phyloP scores from a whole-genome alignment of 805 yeast genomes.

The Suhomyces canberraensis region DNA sequence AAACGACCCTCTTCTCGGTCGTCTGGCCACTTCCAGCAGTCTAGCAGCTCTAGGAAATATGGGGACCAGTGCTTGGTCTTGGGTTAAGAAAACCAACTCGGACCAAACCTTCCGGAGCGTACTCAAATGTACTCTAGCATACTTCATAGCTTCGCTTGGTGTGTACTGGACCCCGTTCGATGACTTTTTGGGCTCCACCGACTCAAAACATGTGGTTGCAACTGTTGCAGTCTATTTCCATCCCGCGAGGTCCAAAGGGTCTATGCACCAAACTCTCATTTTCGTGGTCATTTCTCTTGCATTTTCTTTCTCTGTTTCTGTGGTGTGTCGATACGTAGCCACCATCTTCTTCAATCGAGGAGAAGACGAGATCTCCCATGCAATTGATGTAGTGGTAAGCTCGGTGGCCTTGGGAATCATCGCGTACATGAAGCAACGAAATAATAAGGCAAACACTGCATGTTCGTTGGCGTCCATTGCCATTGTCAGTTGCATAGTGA shows the following conservation, averaged over 20 bases:
- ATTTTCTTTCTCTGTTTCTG: constrained; percentile 52
- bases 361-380: constrained; percentile 46
- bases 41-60: not conserved
- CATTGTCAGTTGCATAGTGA: constrained; percentile 64
- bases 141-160: constrained; percentile 67
- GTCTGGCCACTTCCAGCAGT: not conserved
- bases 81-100: not conserved
- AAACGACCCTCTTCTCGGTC: not conserved
- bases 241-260: constrained; percentile 74
- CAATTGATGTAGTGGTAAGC: constrained; percentile 51
- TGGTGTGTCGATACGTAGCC: constrained; percentile 50
- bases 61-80: not conserved
- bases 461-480: constrained; percentile 74
- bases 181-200: constrained; percentile 55
- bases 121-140: constrained; percentile 70
- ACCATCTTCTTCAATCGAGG: constrained; percentile 44
- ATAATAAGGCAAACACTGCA: constrained; percentile 73
- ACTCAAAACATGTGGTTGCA: constrained; percentile 77
- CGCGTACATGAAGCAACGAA: constrained; percentile 66
- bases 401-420: constrained; percentile 60
- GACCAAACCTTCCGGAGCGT: constrained; percentile 20
- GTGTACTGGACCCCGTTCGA: constrained; percentile 58
- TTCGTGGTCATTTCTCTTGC: constrained; percentile 55
- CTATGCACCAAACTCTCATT: constrained; percentile 70
- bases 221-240: constrained; percentile 85